A percentile compares a stretch with the other conserved stretches of the same genome.
Evolutionary conservation across 1,284 basidiomycete genomes (phyloP).

Genomic region (Cutaneotrichosporon dermatis): DNA sequence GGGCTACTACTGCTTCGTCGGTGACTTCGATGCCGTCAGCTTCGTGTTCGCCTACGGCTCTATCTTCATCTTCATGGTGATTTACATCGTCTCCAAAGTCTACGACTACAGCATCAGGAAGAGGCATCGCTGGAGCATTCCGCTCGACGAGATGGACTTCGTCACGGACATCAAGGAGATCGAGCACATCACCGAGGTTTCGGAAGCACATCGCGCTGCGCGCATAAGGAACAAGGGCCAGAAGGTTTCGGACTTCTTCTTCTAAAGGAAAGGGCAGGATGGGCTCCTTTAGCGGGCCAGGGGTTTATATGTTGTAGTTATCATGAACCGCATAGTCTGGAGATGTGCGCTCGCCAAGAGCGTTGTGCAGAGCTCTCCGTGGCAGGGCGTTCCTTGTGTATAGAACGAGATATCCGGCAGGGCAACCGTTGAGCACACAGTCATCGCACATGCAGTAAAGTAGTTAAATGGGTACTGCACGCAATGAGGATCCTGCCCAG

Average conservation of each 20-base stretch:
- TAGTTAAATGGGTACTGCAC: no score
- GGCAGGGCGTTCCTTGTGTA: no score
- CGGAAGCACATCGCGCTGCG: slow-evolving; percentile 20
- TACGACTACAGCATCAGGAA: slow-evolving; percentile 21
- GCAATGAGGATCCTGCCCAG: no score
- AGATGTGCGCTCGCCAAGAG: no score
- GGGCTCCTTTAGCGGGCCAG: no score
- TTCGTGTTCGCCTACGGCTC: slow-evolving; percentile 25
- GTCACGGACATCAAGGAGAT: slow-evolving; percentile 24
- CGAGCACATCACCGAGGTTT: slow-evolving; percentile 21
- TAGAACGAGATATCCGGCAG: no score
- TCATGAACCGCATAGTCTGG: neutral
- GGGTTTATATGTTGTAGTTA: neutral
- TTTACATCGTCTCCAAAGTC: slow-evolving; percentile 31
- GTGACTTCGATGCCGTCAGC: neutral
- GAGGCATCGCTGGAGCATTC: slow-evolving; percentile 14
- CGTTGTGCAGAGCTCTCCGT: no score
- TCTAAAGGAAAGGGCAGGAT: slow-evolving; percentile 1
- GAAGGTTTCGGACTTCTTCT: slow-evolving; percentile 22
- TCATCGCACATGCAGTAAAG: no score
- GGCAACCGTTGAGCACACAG: no score
- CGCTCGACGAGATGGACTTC: slow-evolving; percentile 23
- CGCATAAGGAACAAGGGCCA: slow-evolving; percentile 9
- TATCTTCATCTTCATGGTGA: slow-evolving; percentile 34
- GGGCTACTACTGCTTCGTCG: slow-evolving; percentile 26